A percentile compares a stretch with the other conserved stretches of the same genome.
These are phyloP conservation scores for Pleurotus djamor DNA, from an alignment of 768 basidiomycete species.

Conservation along the genomic window DNA sequence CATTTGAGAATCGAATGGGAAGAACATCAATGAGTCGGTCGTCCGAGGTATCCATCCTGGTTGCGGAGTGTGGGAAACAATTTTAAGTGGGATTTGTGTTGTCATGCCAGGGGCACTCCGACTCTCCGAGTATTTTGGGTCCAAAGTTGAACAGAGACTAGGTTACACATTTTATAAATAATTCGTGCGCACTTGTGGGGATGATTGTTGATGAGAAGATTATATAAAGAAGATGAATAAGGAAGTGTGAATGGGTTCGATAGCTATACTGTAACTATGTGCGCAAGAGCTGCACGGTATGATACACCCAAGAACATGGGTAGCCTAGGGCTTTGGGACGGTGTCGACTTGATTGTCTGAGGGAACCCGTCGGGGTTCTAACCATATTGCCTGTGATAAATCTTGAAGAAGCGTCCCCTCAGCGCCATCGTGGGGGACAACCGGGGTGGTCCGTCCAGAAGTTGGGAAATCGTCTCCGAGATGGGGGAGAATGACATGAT, in stretches of 20 bases:
- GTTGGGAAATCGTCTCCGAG: constrained; percentile 20
- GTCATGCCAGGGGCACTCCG: background rate
- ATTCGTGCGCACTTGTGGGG: background rate
- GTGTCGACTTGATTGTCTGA: background rate
- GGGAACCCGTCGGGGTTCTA: background rate
- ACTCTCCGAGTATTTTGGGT: background rate
- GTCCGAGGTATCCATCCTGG: constrained; percentile 27
- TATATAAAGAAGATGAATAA: background rate
- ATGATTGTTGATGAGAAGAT: background rate
- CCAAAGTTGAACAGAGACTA: too few species aligned
- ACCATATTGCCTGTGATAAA: constrained; percentile 13
- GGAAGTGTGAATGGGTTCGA: background rate
- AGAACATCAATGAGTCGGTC: constrained; percentile 68
- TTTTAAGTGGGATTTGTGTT: background rate
- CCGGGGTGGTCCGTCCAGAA: constrained; percentile 25
- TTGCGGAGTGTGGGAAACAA: constrained; percentile 9
- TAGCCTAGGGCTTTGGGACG: background rate
- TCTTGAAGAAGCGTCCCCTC: constrained; percentile 18
- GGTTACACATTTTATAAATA: too few species aligned
- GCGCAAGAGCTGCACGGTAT: background rate
- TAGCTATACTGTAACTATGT: background rate
- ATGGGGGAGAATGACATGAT: constrained; percentile 11
- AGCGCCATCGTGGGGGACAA: constrained; percentile 21
- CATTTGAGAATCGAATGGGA: constrained; percentile 71
- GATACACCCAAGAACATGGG: constrained; percentile 1